Evolutionary conservation across 2,329 filamentous ascomycete species (phyloP).

Genomic region (Anthostomella pinea): DNA sequence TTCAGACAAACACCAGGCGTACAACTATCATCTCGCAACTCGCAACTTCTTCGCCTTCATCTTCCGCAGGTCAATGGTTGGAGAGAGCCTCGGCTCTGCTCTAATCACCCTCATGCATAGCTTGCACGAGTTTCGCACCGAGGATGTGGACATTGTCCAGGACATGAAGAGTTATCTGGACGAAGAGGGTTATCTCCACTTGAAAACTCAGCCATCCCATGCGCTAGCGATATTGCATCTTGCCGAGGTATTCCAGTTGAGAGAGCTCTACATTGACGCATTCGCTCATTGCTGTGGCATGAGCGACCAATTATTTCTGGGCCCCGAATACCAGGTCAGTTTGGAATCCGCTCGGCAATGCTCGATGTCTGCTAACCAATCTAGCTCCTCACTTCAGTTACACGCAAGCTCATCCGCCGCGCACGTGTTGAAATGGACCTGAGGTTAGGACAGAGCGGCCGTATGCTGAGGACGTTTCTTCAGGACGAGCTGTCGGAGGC

Average conservation of each 20-base stretch:
- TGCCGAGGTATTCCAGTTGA: constrained; percentile 62
- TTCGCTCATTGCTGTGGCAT: constrained; percentile 79
- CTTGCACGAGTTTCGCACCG: constrained; percentile 59
- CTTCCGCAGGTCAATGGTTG: constrained; percentile 63
- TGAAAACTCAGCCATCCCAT: constrained; percentile 64
- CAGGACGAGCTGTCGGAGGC: constrained; percentile 67
- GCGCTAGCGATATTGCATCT: constrained; percentile 66
- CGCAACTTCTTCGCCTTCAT: constrained; percentile 76
- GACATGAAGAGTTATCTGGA: constrained; percentile 66
- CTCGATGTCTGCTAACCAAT: constrained; percentile 20
- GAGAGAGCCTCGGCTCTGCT: constrained; percentile 60
- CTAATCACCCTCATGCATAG: constrained; percentile 63
- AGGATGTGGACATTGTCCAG: constrained; percentile 52
- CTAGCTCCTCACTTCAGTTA: constrained; percentile 49
- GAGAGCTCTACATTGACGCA: constrained; percentile 67
- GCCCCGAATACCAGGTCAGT: constrained; percentile 60
- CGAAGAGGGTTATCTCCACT: constrained; percentile 65
- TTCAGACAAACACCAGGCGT: constrained; percentile 51
- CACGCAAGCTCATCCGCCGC: constrained; percentile 63
- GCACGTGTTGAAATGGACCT: constrained; percentile 64
- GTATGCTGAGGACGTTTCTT: constrained; percentile 64
- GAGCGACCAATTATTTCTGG: constrained; percentile 57
- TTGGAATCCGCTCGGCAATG: constrained; percentile 1
- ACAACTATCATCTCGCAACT: constrained; percentile 64
- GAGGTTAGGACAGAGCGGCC: constrained; percentile 55